Base-by-base conservation (phyloP, 164 flowering plant genomes). In the Annona squamosa region DNA sequence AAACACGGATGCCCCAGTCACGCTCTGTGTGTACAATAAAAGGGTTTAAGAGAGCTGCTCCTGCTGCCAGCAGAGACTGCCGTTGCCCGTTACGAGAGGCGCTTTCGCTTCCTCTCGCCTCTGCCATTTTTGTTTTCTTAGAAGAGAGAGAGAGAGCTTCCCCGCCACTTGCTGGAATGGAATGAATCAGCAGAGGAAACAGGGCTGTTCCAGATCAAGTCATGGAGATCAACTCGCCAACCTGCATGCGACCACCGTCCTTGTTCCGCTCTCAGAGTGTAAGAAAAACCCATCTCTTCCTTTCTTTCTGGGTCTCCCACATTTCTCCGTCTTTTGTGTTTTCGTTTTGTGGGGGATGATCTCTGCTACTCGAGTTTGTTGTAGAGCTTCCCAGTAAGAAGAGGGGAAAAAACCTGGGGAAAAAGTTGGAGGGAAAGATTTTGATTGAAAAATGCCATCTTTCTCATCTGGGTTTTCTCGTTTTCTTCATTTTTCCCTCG, bases 181-280 rank as follows among this genome's bases (percentile, higher is more conserved):
- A 45, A 72, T 63, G 67, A 46, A 63, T 45, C 57, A 63, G 47
- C 44, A 47, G 46, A 18, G 67, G 46, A 63, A 19, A 64, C 57
- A 9, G 13, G n/a, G 44, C 47, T 59, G 73, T 47, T 48, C 65
- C 73, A 59, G 10, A 59, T 71, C 65, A 41, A 56, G 65, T 48
- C 13, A 89, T 87, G 95, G 89, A 90, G 83, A 81, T 85, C 78
- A 69, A 84, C 61, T 78, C 71, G 74, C 82, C 85, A 52, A 84
- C 77, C 65, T 84, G 66, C 80, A 76, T 81, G 69, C 86, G 82
- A 65, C 5, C 87, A 76, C 73, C 82, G 44, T 46, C 87, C 64
- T 4, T 83, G 1, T 81, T 84, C 77, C 52, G 83, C 1, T 75
- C 82, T 63, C 75, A 79, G 61, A 84, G 69, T 81, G 86, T 87